A percentile compares a stretch with the other conserved stretches of the same genome.
These are phyloP conservation scores for Smallanthus sonchifolius DNA, from an alignment of 129 eudicot species.

Conservation along the genomic window DNA sequence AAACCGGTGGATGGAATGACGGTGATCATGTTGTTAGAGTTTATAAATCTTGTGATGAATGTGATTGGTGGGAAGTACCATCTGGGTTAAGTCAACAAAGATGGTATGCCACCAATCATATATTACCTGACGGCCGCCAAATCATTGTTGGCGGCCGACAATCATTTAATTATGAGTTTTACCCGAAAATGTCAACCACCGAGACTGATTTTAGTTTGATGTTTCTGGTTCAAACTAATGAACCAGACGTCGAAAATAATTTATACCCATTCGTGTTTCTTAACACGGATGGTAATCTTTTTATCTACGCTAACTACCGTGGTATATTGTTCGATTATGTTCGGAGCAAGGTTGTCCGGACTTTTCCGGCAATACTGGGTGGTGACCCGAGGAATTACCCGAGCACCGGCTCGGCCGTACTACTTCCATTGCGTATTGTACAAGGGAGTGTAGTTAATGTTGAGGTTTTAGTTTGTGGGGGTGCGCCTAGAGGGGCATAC, in stretches of 20 bases:
- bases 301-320: slow-evolving; percentile 68
- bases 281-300: slow-evolving; percentile 66
- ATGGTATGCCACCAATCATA: slow-evolving; percentile 83
- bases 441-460: slow-evolving; percentile 32
- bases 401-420: slow-evolving; percentile 82
- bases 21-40: slow-evolving; percentile 56
- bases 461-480: slow-evolving; percentile 73
- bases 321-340: slow-evolving; percentile 60
- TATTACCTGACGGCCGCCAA: slow-evolving; percentile 66
- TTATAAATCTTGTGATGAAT: slow-evolving; percentile 38
- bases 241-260: slow-evolving; percentile 55
- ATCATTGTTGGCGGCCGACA: slow-evolving; percentile 76
- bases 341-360: slow-evolving; percentile 37
- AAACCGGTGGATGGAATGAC: slow-evolving; percentile 72
- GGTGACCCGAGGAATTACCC: slow-evolving; percentile 89
- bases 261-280: slow-evolving; percentile 75
- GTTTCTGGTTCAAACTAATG: slow-evolving; percentile 55
- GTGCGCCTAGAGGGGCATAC: slow-evolving; percentile 58
- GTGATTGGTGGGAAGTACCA: slow-evolving; percentile 67
- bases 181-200: slow-evolving; percentile 39
- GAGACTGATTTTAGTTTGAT: slow-evolving; percentile 26
- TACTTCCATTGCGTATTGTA: slow-evolving; percentile 57
- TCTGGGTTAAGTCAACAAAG: slow-evolving; percentile 37
- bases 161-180: slow-evolving; percentile 62
- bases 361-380: slow-evolving; percentile 62